These are phyloP conservation scores for Neodidymelliopsis sp. DNA, from an alignment of 2,329 filamentous ascomycete species.

Conservation along the genomic window DNA sequence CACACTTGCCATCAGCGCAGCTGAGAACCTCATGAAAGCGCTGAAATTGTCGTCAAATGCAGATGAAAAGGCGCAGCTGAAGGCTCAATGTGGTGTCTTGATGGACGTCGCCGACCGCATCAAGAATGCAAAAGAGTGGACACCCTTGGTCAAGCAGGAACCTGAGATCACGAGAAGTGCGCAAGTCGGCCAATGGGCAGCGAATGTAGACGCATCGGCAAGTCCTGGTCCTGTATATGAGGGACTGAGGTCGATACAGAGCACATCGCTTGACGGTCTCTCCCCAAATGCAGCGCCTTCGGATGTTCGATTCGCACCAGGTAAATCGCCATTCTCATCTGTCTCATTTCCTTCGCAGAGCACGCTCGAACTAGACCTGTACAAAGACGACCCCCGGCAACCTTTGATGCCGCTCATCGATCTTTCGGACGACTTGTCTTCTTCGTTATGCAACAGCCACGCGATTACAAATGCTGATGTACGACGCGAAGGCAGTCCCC, in stretches of 20 bases:
- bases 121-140: constrained; percentile 59
- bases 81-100: constrained; percentile 72
- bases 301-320: constrained; percentile 17
- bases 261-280: background rate
- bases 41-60: constrained; percentile 66
- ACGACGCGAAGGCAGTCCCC: constrained; percentile 18
- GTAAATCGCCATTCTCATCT: too few relatives aligned
- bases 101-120: constrained; percentile 77
- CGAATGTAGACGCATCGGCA: constrained; percentile 25
- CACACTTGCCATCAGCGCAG: constrained; percentile 75
- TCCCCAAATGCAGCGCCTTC: constrained; percentile 17
- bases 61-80: constrained; percentile 71
- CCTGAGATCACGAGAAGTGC: constrained; percentile 17
- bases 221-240: constrained; percentile 1
- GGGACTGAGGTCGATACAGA: background rate
- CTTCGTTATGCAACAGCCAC: background rate
- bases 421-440: constrained; percentile 8
- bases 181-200: constrained; percentile 33
- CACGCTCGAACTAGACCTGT: background rate
- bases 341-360: too few relatives aligned
- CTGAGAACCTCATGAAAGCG: constrained; percentile 83
- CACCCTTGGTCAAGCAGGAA: constrained; percentile 18
- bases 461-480: constrained; percentile 21
- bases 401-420: constrained; percentile 15
- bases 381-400: background rate